Conservation (phyloP, 73 alveolate species). For the Paramecium octaurelia region DNA sequence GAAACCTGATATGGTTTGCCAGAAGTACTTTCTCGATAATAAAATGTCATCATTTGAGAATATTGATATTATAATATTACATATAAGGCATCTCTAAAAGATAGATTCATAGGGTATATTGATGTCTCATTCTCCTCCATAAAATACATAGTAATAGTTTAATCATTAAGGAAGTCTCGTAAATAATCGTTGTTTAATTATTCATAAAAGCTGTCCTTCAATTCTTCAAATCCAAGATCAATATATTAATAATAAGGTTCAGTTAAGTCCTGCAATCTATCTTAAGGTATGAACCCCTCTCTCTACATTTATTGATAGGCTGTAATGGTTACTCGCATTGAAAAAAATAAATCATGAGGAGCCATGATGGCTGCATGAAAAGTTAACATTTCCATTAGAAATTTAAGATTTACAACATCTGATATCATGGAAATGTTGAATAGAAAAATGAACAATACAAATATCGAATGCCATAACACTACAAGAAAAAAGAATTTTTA, state of each 20-base stretch:
- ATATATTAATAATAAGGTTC: background rate
- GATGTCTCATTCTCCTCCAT: background rate
- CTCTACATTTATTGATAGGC: constrained; percentile 2
- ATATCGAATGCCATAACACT: background rate
- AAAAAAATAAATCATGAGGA: constrained; percentile 46
- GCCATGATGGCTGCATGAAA: background rate
- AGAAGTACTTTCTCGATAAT: background rate
- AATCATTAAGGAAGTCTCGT: background rate
- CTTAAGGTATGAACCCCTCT: background rate
- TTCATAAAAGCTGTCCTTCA: background rate
- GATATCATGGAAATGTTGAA: background rate
- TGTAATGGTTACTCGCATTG: background rate
- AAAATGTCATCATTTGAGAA: background rate
- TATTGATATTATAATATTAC: background rate
- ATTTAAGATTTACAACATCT: background rate
- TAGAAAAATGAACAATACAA: background rate
- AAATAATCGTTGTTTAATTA: background rate
- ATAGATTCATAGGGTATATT: background rate
- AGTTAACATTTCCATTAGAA: background rate
- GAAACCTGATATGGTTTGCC: background rate
- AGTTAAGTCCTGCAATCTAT: background rate
- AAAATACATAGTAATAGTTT: background rate
- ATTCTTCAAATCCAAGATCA: constrained; percentile 1
- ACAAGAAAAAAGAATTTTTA: background rate
- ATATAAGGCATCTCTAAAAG: background rate